Evolutionary conservation across 495 filamentous ascomycete species (phyloP), one percentile per base, ranked within the genome.

Genomic region (Cercophora samala): DNA sequence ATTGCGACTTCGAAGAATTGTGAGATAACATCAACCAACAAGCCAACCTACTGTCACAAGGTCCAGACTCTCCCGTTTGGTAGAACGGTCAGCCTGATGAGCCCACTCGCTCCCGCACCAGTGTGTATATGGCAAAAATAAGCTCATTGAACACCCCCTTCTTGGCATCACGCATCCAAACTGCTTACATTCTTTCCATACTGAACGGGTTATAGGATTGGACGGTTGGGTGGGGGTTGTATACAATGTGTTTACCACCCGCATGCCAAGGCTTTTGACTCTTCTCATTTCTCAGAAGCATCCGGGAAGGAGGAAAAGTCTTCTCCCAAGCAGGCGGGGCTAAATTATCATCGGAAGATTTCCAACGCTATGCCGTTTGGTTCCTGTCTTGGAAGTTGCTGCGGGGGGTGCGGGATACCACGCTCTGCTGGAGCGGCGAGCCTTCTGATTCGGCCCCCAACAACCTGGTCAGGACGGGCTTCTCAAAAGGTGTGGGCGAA

Each of bases 361-460:
- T 56, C 62, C 62, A 32, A 69, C 52, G 58, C 59, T 66, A 64
- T 62, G 58, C 53, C 59, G 63, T 55, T 9, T 67, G 25, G 65
- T 60, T 32, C 25, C 32, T 63, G 26, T 32, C 26, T 60, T 51
- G 46, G 37, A 60, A 42, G 21, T 26, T 62, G 18, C 32, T 25
- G 68, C 59, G 55, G 61, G 25, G 58, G 64, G 62, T 25, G 66
- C 70, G 72, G 72, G 68, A 74, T 72, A 68, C 29, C 55, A 70
- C 64, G 62, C 65, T 65, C n/a, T 58, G 61, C 21, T 37, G 24
- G 17, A 42, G n/a, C 29, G 37, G 24, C 21, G 37, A 53, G 25
- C 54, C 56, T 42, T 46, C 51, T 56, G 23, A 55, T 70, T 69
- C 65, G 51, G 66, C 68, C 71, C 71, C 73, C 68, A 66, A 68